Evolutionary conservation across 495 filamentous ascomycete genomes (phyloP).

Genomic region (Oidiodendron maius): DNA sequence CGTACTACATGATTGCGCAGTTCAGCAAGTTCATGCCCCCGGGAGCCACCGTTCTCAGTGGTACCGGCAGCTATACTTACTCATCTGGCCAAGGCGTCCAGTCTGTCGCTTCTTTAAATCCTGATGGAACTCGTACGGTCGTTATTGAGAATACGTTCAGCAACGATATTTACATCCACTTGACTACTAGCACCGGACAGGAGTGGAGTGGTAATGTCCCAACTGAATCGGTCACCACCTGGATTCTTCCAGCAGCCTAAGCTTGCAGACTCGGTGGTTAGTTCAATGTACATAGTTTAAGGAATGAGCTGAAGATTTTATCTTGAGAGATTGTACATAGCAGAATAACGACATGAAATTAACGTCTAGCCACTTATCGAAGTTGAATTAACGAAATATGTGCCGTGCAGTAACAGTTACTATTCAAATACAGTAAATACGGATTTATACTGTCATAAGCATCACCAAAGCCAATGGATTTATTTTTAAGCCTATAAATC

Average conservation of each 20-base stretch:
- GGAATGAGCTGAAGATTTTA: too few relatives aligned
- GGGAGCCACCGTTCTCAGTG: slow-evolving; percentile 39
- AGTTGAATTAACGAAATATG: too few relatives aligned
- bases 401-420: too few relatives aligned
- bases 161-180: slow-evolving; percentile 42
- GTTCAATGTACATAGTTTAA: too few relatives aligned
- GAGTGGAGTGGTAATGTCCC: slow-evolving; percentile 46
- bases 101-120: slow-evolving; percentile 43
- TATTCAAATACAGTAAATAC: too few relatives aligned
- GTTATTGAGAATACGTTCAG: slow-evolving; percentile 48
- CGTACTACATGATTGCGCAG: slow-evolving; percentile 54
- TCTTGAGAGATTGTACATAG: too few relatives aligned
- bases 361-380: too few relatives aligned
- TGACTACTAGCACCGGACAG: slow-evolving; percentile 36
- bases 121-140: slow-evolving; percentile 43
- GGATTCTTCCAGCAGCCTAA: slow-evolving; percentile 37
- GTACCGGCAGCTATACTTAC: slow-evolving; percentile 42
- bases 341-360: too few relatives aligned
- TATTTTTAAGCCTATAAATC: too few relatives aligned
- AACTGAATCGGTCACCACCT: slow-evolving; percentile 43
- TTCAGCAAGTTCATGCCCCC: slow-evolving; percentile 51
- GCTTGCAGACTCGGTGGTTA: too few relatives aligned
- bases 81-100: slow-evolving; percentile 35
- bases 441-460: too few relatives aligned
- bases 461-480: too few relatives aligned